phyloP scores from a whole-genome alignment of 2,329 filamentous ascomycete genomes.

The Aspergillus phoenicis region DNA sequence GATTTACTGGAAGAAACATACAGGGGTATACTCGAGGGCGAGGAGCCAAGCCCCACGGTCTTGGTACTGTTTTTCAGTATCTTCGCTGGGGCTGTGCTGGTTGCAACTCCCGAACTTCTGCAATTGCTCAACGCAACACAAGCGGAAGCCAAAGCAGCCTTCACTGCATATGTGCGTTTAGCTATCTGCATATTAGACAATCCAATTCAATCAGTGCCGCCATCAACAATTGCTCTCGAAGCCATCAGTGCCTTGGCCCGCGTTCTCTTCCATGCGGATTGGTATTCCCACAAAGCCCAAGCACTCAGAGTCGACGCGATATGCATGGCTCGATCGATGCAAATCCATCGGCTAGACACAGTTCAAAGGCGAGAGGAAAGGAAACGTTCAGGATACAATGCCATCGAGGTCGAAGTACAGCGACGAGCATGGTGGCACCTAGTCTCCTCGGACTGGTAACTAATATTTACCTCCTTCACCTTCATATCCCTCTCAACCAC shows the following conservation, averaged over 20 bases:
- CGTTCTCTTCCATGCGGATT: constrained; percentile 8
- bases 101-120: neutral
- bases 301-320: constrained; percentile 9
- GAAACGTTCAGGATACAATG: neutral
- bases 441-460: constrained; percentile 10
- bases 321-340: constrained; percentile 14
- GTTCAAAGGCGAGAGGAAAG: neutral
- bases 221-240: constrained; percentile 1
- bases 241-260: constrained; percentile 9
- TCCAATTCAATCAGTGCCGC: neutral
- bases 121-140: constrained; percentile 1
- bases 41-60: neutral
- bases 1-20: constrained; percentile 7
- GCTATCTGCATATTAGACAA: constrained; percentile 9
- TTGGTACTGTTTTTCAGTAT: constrained; percentile 6
- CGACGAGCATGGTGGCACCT: constrained; percentile 14
- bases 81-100: constrained; percentile 6
- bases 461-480: neutral
- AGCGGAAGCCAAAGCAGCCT: neutral
- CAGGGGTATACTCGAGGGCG: neutral
- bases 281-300: constrained; percentile 3
- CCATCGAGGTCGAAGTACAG: constrained; percentile 5
- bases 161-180: constrained; percentile 1
- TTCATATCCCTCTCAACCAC: neutral
- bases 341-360: constrained; percentile 10